These are phyloP conservation scores for Pythium rhizo-oryzae DNA, from an alignment of 352 stramenopile genomes.

Conservation along the genomic window DNA sequence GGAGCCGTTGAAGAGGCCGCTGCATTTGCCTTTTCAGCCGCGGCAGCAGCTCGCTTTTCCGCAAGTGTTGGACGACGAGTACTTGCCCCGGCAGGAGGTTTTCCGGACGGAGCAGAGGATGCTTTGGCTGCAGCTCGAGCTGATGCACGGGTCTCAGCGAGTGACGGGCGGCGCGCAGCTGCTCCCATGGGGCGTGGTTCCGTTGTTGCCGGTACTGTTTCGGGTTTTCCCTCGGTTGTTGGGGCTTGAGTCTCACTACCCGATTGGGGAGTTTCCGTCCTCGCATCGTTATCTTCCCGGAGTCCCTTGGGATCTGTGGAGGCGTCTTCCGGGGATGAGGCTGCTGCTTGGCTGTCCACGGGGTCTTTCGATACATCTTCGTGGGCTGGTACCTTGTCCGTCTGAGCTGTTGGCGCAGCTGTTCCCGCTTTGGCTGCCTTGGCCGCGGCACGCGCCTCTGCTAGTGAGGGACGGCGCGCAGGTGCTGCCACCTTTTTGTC, in stretches of 20 bases:
- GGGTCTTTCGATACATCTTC: neutral
- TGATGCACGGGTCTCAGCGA: slow-evolving; percentile 34
- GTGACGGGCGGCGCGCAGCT: slow-evolving; percentile 26
- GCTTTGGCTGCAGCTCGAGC: slow-evolving; percentile 29
- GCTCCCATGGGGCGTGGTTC: neutral
- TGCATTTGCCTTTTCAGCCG: neutral
- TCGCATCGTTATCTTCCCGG: neutral
- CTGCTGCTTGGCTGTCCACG: neutral
- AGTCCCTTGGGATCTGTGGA: neutral
- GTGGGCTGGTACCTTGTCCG: neutral
- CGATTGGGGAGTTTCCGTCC: neutral
- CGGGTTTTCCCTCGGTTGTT: neutral
- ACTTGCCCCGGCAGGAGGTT: neutral
- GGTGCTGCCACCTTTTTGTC: neutral
- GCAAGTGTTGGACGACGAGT: slow-evolving; percentile 8
- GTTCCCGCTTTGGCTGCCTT: slow-evolving; percentile 7
- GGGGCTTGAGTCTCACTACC: neutral
- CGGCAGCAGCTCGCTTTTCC: slow-evolving; percentile 3
- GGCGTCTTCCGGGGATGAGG: neutral
- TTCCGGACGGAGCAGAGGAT: neutral
- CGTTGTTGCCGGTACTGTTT: neutral
- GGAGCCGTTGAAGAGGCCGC: neutral
- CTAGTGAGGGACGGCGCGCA: slow-evolving; percentile 12
- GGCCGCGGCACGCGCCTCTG: slow-evolving; percentile 9
- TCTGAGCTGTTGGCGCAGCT: neutral